Conservation (phyloP, 2,329 filamentous ascomycete species). For the Cladosporium sp. region DNA sequence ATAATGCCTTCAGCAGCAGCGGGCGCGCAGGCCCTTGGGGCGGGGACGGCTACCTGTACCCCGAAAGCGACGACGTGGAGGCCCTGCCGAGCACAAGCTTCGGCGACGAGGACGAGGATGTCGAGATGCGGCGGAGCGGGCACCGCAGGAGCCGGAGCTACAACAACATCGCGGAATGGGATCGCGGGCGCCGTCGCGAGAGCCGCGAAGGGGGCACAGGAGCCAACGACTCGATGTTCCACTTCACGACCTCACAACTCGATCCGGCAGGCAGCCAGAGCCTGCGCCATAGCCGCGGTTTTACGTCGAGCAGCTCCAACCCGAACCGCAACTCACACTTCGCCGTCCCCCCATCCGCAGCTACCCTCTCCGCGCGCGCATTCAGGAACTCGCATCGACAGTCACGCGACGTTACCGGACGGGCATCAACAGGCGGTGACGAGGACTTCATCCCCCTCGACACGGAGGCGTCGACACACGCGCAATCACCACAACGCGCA, state of each 20-base stretch:
- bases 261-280: constrained; percentile 27
- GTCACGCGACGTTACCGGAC: too few species aligned
- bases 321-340: constrained; percentile 47
- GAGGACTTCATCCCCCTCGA: constrained; percentile 25
- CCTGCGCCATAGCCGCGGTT: constrained; percentile 27
- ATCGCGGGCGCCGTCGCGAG: constrained; percentile 27
- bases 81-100: constrained; percentile 31
- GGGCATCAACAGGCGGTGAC: background rate
- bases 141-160: constrained; percentile 54
- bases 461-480: constrained; percentile 15
- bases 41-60: constrained; percentile 29
- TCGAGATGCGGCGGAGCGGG: constrained; percentile 18
- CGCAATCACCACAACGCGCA: constrained; percentile 22
- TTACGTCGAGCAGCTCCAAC: background rate
- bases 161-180: constrained; percentile 88
- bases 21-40: constrained; percentile 49
- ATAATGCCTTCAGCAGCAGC: constrained; percentile 27
- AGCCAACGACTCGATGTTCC: constrained; percentile 12
- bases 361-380: constrained; percentile 27
- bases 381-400: constrained; percentile 16
- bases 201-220: constrained; percentile 31
- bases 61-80: constrained; percentile 21
- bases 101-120: constrained; percentile 18
- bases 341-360: constrained; percentile 25
- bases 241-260: constrained; percentile 14